A percentile compares a stretch with the other conserved stretches of the same genome.
Conservation (phyloP, 2,329 filamentous ascomycete species). For the Cercospora sp. region DNA sequence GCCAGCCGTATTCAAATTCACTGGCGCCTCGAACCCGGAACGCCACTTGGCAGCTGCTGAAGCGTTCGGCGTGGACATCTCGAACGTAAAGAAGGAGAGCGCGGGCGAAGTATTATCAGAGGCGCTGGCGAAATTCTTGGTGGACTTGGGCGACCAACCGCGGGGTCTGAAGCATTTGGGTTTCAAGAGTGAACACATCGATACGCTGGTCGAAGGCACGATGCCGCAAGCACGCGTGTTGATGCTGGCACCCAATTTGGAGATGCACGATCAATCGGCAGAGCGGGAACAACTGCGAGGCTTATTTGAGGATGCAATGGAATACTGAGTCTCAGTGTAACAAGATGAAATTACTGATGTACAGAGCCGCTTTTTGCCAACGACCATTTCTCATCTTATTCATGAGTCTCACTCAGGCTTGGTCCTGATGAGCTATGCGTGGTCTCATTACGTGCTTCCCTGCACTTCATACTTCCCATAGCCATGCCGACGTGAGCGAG, state of each 20-base stretch:
- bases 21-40: slow-evolving; percentile 85
- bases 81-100: slow-evolving; percentile 81
- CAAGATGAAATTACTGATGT: not conserved
- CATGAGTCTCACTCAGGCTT: slow-evolving; percentile 4
- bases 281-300: slow-evolving; percentile 51
- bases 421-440: slow-evolving; percentile 15
- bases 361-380: slow-evolving; percentile 1
- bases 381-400: slow-evolving; percentile 8
- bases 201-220: slow-evolving; percentile 86
- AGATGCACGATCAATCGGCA: slow-evolving; percentile 47
- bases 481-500: slow-evolving; percentile 10
- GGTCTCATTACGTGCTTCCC: slow-evolving; percentile 5
- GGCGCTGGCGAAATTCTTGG: slow-evolving; percentile 77
- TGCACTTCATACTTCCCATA: not conserved
- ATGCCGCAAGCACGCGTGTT: slow-evolving; percentile 88
- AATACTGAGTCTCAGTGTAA: slow-evolving; percentile 34
- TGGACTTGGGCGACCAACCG: slow-evolving; percentile 85
- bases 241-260: slow-evolving; percentile 82
- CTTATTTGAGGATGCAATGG: slow-evolving; percentile 52
- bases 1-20: slow-evolving; percentile 92
- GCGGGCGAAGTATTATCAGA: slow-evolving; percentile 87
- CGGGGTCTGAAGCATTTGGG: slow-evolving; percentile 80
- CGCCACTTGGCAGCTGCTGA: slow-evolving; percentile 88
- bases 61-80: slow-evolving; percentile 85
- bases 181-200: slow-evolving; percentile 73